phyloP scores from a whole-genome alignment of 805 yeast species.

The Nakazawaea peltata region DNA sequence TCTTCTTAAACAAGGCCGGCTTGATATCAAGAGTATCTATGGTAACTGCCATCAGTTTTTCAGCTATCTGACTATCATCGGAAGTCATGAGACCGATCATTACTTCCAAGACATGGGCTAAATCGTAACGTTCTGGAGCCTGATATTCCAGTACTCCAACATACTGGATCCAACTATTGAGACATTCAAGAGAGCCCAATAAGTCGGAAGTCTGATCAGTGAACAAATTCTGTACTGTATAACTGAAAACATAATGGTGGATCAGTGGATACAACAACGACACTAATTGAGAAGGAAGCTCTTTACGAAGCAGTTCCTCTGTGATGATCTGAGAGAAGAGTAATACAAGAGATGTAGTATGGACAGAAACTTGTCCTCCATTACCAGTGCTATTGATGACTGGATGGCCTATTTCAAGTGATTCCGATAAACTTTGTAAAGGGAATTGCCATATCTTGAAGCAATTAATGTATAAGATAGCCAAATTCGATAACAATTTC shows the following conservation, averaged over 20 bases:
- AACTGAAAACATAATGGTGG: slow-evolving; percentile 25
- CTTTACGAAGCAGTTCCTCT: slow-evolving; percentile 41
- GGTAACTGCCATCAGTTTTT: slow-evolving; percentile 24
- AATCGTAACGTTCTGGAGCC: slow-evolving; percentile 20
- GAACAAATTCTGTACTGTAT: slow-evolving; percentile 15
- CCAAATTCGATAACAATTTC: slow-evolving; percentile 50
- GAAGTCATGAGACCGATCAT: slow-evolving; percentile 14
- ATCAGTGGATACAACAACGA: slow-evolving; percentile 29
- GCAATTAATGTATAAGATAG: slow-evolving; percentile 36
- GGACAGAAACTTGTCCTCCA: not conserved
- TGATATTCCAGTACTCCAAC: slow-evolving; percentile 28
- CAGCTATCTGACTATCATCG: slow-evolving; percentile 10
- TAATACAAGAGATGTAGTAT: slow-evolving; percentile 13
- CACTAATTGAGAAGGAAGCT: slow-evolving; percentile 17
- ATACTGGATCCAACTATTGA: slow-evolving; percentile 29
- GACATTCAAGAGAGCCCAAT: slow-evolving; percentile 16
- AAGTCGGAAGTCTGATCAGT: slow-evolving; percentile 3
- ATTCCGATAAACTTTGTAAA: slow-evolving; percentile 17
- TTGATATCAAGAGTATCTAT: slow-evolving; percentile 40
- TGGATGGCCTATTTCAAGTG: slow-evolving; percentile 10
- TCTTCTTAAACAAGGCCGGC: slow-evolving; percentile 28
- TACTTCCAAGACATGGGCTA: slow-evolving; percentile 12
- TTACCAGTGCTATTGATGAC: no score
- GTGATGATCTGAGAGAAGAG: slow-evolving; percentile 36
- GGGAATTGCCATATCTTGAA: slow-evolving; percentile 33